A percentile compares a stretch with the other conserved stretches of the same genome.
These are phyloP conservation scores for Orbilia javanica DNA, from an alignment of 2,329 filamentous ascomycete species.

Conservation along the genomic window DNA sequence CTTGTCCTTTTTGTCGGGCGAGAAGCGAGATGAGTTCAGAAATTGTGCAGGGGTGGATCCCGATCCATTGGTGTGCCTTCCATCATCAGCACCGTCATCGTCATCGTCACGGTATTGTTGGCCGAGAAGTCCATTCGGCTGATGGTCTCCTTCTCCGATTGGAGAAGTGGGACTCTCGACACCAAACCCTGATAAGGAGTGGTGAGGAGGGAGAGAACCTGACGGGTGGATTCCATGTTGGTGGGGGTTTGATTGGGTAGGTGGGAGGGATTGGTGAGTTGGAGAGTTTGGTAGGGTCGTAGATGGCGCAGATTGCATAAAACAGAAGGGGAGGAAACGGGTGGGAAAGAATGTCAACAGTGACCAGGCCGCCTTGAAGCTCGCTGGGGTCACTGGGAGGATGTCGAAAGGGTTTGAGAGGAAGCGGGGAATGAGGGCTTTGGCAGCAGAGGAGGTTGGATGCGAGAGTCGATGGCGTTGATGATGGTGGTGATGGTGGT, in stretches of 20 bases:
- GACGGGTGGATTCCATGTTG: conserved; percentile 48
- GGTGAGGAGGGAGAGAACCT: conserved; percentile 34
- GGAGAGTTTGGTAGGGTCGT: conserved; percentile 22
- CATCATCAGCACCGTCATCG: neutral
- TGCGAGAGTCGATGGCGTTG: conserved; percentile 9
- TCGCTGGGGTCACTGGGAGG: conserved; percentile 50
- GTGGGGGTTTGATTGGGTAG: conserved; percentile 30
- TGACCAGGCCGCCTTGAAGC: conserved; percentile 55
- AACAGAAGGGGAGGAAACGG: conserved; percentile 42
- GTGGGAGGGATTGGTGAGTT: conserved; percentile 4
- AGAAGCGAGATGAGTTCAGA: conserved; percentile 38
- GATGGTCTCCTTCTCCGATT: neutral
- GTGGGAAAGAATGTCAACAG: conserved; percentile 24
- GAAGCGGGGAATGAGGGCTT: neutral
- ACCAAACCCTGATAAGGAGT: conserved; percentile 31
- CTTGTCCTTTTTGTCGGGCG: conserved; percentile 37
- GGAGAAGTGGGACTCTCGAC: conserved; percentile 15
- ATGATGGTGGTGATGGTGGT: neutral
- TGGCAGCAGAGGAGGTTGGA: neutral
- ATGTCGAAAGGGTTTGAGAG: conserved; percentile 3
- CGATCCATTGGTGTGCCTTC: conserved; percentile 10
- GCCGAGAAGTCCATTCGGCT: neutral
- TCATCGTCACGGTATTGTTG: neutral
- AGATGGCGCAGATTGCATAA: conserved; percentile 57
- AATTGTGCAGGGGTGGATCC: conserved; percentile 8